Base-by-base conservation (phyloP, 2,329 filamentous ascomycete species). In the Aspergillus luchuensis region DNA sequence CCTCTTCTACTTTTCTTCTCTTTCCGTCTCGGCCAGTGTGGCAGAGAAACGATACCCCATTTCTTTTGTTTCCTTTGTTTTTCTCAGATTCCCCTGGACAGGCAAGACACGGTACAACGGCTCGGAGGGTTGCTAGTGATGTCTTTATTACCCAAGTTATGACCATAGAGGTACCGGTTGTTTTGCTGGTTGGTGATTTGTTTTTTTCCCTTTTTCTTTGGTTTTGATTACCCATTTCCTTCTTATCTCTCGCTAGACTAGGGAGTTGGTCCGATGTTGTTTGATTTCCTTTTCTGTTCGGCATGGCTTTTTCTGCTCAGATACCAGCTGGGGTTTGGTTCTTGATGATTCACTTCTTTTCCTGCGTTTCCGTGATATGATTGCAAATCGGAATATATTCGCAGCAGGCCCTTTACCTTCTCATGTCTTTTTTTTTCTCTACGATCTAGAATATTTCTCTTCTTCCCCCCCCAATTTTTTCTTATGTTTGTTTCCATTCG, bases 141-240 rank as follows among this genome's bases (percentile, higher is more conserved):
- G 63, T 65, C 57, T 61, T 59, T 60, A 63, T 61, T 66, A 63
- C 59, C 59, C 67, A 67, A 68, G 57, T 64, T 73, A 76, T 67
- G 74, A 76, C 70, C 69, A 76, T 76, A 76, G 74, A 77, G 72
- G 72, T 73, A 67, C 68, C 67, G 71, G 69, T 71, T 73, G 66
- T 70, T 71, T 72, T 71, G 63, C 65, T 67, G 66, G 68, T 69
- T 68, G 66, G 63, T 67, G 58, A 58, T 63, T 63, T 47, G 17
- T 30, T 55, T 21, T 28, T 30, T 13, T 23, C 30, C 13, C 17
- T 41, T 55, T 53, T 39, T 23, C 4, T 30, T 30, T 33, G 23
- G 47, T 36, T 36, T 13, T 36, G n/a, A 17, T 50, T 50, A 36
- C 23, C 19, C 60, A 41, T 58, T 63, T 70, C 47, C 62, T 67